Evolutionary conservation across 345 rosid genomes (phyloP), one percentile per base, ranked within the genome.

Genomic region (Erodium maritimum): DNA sequence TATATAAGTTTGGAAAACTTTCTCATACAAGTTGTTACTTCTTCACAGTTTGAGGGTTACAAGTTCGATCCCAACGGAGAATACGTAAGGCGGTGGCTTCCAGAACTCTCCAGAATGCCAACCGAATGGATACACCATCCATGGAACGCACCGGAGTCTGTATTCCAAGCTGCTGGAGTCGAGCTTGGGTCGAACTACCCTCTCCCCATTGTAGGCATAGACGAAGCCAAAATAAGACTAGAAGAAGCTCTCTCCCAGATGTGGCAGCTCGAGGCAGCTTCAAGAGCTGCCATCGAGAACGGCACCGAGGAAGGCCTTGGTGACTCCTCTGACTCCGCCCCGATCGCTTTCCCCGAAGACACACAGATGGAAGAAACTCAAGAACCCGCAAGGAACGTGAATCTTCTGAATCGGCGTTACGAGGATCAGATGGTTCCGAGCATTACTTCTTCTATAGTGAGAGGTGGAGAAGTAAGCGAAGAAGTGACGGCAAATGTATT

Each of bases 111-210:
- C 8, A 83, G 99, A 62, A 85, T 93, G 46, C 96, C 99, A 17
- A 88, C 99, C 25, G 96, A 88, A 63, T 93, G 99, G 99, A 88
- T 93, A 61, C 99, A 93, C 75, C 99, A 93, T 67, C 99, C 99
- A 0, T 88, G 99, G 99, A 83, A 86, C 61, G 88, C 99, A 52
- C 96, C 99, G 61, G 94, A 86, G 58, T 79, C 82, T 12, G 89
- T 93, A 6, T 95, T 88, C 59, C 90, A 85, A 71, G 96, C 99
- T 62, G 99, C 96, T 58, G 99, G 99, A 59, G 83, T 93, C 21
- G 99, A 93, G 76, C 91, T 88, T 0, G 99, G 96, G 54, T 93
- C 96, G 59, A 93, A 88, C 71, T 93, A 93, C 61, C 99, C 95
- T 72, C 84, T 77, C 5, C 96, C 99, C 17, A 80, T 88, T 42